Percentiles rank a stretch among this genome's conserved stretches.
phyloP scores from a whole-genome alignment of 2,329 filamentous ascomycete species.

The Cercospora brassicicola region DNA sequence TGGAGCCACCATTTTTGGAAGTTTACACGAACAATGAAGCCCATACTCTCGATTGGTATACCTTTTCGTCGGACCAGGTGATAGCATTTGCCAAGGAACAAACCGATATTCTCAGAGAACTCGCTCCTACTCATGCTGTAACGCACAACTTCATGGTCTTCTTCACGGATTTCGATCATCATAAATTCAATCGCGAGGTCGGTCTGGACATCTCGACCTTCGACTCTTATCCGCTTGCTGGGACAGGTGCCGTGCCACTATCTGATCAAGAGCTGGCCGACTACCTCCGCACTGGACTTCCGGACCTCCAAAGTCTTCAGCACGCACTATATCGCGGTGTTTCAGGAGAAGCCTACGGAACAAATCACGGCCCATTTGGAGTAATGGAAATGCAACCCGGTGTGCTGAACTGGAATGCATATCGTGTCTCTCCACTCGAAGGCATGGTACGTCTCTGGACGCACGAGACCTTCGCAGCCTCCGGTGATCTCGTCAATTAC shows the following conservation, averaged over 20 bases:
- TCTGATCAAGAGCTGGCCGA: slow-evolving; percentile 23
- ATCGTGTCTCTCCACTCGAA: slow-evolving; percentile 29
- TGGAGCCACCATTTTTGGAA: slow-evolving; percentile 29
- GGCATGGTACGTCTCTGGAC: slow-evolving; percentile 33
- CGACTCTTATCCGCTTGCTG: slow-evolving; percentile 29
- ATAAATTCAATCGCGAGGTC: slow-evolving; percentile 29
- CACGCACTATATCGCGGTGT: slow-evolving; percentile 29
- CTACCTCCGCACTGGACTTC: slow-evolving; percentile 29
- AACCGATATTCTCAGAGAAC: slow-evolving; percentile 21
- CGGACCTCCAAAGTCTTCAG: slow-evolving; percentile 27
- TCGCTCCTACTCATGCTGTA: slow-evolving; percentile 26
- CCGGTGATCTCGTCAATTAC: slow-evolving; percentile 30
- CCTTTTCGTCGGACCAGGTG: slow-evolving; percentile 32
- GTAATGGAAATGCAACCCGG: slow-evolving; percentile 34
- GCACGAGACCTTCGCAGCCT: slow-evolving; percentile 29
- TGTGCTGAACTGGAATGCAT: slow-evolving; percentile 30
- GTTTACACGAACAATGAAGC: slow-evolving; percentile 32
- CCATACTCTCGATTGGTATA: slow-evolving; percentile 31
- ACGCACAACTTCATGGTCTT: slow-evolving; percentile 31
- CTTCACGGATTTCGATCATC: slow-evolving; percentile 30
- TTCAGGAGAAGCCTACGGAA: slow-evolving; percentile 23
- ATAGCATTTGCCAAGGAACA: slow-evolving; percentile 32
- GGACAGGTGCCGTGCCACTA: slow-evolving; percentile 18
- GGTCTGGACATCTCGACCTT: slow-evolving; percentile 30
- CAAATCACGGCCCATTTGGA: slow-evolving; percentile 26